These are phyloP conservation scores for Chaetothyriales sp. DNA, from an alignment of 2,329 filamentous ascomycete genomes.

Conservation along the genomic window DNA sequence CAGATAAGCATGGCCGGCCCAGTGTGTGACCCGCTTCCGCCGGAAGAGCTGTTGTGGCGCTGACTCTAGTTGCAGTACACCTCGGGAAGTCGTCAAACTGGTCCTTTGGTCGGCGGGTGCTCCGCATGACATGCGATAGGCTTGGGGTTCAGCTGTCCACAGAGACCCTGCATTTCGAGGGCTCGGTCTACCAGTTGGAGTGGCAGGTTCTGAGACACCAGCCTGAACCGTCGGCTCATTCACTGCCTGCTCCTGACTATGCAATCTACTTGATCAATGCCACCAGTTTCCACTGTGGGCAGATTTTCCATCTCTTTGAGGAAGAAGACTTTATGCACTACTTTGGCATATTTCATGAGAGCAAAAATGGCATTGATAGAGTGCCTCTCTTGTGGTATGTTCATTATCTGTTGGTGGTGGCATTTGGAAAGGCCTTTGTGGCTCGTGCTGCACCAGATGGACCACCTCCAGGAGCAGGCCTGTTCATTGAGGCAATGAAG, in stretches of 20 bases:
- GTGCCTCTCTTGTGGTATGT: slow-evolving; percentile 34
- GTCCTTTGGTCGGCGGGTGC: slow-evolving; percentile 37
- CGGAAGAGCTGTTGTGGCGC: slow-evolving; percentile 26
- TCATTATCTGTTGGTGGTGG: slow-evolving; percentile 39
- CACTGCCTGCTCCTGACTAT: slow-evolving; percentile 38
- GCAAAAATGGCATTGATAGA: slow-evolving; percentile 18
- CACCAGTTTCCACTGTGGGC: slow-evolving; percentile 42
- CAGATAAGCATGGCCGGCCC: slow-evolving; percentile 20
- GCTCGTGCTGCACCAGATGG: slow-evolving; percentile 24
- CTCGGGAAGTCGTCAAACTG: slow-evolving; percentile 43
- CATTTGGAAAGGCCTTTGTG: slow-evolving; percentile 41
- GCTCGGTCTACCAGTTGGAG: slow-evolving; percentile 36
- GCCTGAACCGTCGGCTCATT: slow-evolving; percentile 21
- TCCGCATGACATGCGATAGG: slow-evolving; percentile 35
- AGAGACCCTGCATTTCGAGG: slow-evolving; percentile 35
- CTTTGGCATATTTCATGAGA: slow-evolving; percentile 29
- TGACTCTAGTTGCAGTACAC: slow-evolving; percentile 30
- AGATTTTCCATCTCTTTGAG: slow-evolving; percentile 41
- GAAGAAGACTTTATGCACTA: slow-evolving; percentile 36
- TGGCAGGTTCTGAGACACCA: slow-evolving; percentile 32
- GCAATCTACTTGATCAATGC: slow-evolving; percentile 40
- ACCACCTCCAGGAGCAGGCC: slow-evolving; percentile 33
- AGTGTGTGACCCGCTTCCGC: slow-evolving; percentile 33
- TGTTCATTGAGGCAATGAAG: slow-evolving; percentile 33
- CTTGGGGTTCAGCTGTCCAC: slow-evolving; percentile 30